Conservation (phyloP, 176 grass and related monocot genomes). For the Hordeum marinum region DNA sequence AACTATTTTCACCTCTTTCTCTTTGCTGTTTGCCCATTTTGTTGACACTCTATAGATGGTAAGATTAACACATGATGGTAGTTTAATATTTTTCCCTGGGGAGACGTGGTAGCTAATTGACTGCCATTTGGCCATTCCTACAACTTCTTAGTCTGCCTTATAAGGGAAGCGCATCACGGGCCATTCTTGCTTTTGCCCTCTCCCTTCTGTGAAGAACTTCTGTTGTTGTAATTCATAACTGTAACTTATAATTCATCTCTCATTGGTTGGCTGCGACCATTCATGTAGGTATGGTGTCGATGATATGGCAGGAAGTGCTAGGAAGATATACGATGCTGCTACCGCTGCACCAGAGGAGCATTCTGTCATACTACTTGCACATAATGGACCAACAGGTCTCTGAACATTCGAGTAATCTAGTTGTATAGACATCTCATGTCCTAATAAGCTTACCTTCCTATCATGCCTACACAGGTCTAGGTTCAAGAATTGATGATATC, state of each 20-base stretch:
- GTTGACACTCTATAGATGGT: neutral
- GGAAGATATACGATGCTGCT: conserved; percentile 81
- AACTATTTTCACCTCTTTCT: conserved; percentile 2
- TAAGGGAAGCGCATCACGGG: neutral
- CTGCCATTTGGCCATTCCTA: neutral
- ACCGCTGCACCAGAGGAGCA: conserved; percentile 48
- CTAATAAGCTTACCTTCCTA: neutral
- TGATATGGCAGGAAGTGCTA: conserved; percentile 83
- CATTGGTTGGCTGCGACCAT: neutral
- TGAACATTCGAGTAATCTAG: neutral
- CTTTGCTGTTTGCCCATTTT: neutral
- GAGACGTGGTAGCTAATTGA: neutral
- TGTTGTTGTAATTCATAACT: neutral
- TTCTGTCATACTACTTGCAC: conserved; percentile 75
- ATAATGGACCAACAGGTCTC: conserved; percentile 97
- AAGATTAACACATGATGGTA: neutral
- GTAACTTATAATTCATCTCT: neutral
- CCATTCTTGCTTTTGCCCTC: neutral
- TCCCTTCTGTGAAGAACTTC: neutral
- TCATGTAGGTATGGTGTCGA: conserved; percentile 68
- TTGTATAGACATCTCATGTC: neutral
- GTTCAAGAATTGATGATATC: conserved; percentile 74
- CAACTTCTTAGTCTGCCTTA: neutral
- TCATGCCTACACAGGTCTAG: conserved; percentile 54
- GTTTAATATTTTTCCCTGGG: neutral